A percentile compares a stretch with the other conserved stretches of the same genome.
phyloP scores from a whole-genome alignment of 169 alveolate genomes.

The Plasmodium vivax region DNA sequence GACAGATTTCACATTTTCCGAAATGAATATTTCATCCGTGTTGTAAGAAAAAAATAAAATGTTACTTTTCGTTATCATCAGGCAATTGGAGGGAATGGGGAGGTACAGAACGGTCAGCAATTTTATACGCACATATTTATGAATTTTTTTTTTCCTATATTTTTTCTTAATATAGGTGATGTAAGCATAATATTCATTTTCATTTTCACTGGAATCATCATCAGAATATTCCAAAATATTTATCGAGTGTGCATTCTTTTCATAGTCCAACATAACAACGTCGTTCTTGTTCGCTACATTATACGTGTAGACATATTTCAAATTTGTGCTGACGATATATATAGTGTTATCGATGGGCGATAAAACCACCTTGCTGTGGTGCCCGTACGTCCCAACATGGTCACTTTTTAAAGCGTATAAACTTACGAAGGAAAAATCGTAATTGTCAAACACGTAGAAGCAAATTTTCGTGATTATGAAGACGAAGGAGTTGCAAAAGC shows the following conservation, averaged over 20 bases:
- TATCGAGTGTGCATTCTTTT: constrained; percentile 44
- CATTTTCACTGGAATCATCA: constrained; percentile 60
- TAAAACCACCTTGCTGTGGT: constrained; percentile 41
- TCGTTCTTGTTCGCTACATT: constrained; percentile 27
- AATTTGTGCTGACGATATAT: constrained; percentile 61
- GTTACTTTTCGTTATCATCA: constrained; percentile 59
- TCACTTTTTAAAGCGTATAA: constrained; percentile 42
- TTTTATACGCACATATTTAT: constrained; percentile 48
- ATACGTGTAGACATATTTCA: constrained; percentile 58
- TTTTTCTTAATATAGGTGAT: constrained; percentile 68
- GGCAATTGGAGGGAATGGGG: constrained; percentile 69
- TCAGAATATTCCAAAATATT: constrained; percentile 42
- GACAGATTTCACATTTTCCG: constrained; percentile 50
- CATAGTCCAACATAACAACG: constrained; percentile 55
- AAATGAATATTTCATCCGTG: constrained; percentile 68
- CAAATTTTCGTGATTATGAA: constrained; percentile 61
- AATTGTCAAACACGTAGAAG: constrained; percentile 55
- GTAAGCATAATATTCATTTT: constrained; percentile 76
- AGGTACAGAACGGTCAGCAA: constrained; percentile 42
- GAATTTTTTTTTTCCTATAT: constrained; percentile 43
- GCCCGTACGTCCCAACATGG: constrained; percentile 19
- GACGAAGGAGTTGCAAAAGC: constrained; percentile 62
- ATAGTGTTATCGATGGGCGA: constrained; percentile 63
- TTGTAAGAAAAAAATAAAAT: constrained; percentile 68
- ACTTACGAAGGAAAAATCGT: constrained; percentile 59